These are phyloP conservation scores for Setaria italica DNA, from an alignment of 202 grass and related monocot genomes.

Conservation along the genomic window DNA sequence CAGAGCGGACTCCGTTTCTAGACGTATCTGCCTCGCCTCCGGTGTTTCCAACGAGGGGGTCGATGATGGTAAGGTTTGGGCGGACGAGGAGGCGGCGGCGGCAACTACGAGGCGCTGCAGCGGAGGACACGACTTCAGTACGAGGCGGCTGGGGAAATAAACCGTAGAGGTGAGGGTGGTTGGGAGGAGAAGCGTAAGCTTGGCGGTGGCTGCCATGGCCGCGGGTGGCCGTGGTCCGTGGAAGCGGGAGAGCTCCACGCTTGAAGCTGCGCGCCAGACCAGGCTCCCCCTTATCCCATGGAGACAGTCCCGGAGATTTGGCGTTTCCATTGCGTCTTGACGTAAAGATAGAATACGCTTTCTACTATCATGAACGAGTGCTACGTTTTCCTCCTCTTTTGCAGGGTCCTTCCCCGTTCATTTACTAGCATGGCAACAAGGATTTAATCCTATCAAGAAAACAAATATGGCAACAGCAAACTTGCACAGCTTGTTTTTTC, in stretches of 20 bases:
- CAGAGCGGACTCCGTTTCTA: conserved; percentile 57
- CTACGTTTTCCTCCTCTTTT: not conserved
- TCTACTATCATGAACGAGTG: not conserved
- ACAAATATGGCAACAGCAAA: no score
- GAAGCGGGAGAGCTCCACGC: not conserved
- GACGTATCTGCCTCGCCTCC: conserved; percentile 46
- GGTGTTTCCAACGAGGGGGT: not conserved
- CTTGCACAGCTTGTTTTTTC: not conserved
- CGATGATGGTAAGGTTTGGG: not conserved
- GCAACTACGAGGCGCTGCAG: not conserved
- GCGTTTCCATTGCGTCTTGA: not conserved
- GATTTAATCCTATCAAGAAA: no score
- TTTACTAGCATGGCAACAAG: not conserved
- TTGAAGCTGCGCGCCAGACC: not conserved
- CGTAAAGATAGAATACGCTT: not conserved
- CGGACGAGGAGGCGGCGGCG: not conserved
- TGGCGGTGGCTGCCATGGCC: conserved; percentile 39
- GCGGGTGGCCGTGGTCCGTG: no score
- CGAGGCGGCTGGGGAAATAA: not conserved
- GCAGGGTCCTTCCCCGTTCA: not conserved
- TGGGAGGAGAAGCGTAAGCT: not conserved
- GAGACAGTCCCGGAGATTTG: not conserved
- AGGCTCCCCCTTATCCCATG: conserved; percentile 27
- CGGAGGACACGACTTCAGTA: not conserved
- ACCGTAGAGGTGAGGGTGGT: not conserved